A percentile compares a stretch with the other conserved stretches of the same genome.
Conservation (phyloP, 768 basidiomycete genomes). For the Exsudoporus frostii region DNA sequence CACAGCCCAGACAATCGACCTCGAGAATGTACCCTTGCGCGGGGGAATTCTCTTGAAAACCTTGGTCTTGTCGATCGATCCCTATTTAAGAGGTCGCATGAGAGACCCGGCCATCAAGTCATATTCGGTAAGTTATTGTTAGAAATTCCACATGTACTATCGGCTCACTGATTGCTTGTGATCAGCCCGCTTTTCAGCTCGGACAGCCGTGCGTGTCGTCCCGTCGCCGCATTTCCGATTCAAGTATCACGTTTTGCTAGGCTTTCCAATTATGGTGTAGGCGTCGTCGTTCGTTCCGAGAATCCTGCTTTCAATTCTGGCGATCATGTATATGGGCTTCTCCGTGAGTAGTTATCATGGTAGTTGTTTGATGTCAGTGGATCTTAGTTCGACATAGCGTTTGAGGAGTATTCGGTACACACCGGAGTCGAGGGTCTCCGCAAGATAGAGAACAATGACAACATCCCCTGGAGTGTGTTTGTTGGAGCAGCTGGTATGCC, state of each 20-base stretch:
- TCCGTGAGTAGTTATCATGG: conserved; percentile 36
- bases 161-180: background rate
- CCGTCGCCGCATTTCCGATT: background rate
- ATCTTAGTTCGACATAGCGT: conserved; percentile 36
- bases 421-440: background rate
- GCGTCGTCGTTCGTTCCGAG: conserved; percentile 21
- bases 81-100: conserved; percentile 46
- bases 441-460: conserved; percentile 26
- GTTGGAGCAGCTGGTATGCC: conserved; percentile 33
- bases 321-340: conserved; percentile 20
- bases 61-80: conserved; percentile 46
- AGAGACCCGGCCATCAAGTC: conserved; percentile 14
- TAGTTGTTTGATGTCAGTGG: conserved; percentile 35
- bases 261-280: conserved; percentile 39
- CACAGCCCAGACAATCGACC: conserved; percentile 44
- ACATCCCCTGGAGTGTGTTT: conserved; percentile 30
- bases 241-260: background rate
- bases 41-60: conserved; percentile 51
- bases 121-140: conserved; percentile 6
- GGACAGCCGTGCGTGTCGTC: conserved; percentile 14
- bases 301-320: conserved; percentile 1
- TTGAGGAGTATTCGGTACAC: conserved; percentile 17
- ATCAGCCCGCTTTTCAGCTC: conserved; percentile 9
- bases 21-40: conserved; percentile 41
- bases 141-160: background rate